Percentiles rank a stretch among this genome's conserved stretches.
Conservation (phyloP, 306 rosid species). For the Arachis hypogaea region DNA sequence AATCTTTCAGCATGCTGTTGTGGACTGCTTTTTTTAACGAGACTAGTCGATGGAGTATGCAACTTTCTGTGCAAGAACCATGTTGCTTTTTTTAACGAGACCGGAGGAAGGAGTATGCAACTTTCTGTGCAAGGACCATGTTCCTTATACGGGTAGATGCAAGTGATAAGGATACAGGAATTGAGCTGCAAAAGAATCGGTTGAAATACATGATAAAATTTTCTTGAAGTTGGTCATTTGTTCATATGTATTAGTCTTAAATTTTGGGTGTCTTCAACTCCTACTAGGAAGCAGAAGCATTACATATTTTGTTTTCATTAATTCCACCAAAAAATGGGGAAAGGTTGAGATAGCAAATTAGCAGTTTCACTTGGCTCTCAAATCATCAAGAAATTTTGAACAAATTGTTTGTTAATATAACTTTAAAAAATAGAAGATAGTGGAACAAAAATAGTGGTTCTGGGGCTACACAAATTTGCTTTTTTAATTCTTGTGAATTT, state of each 20-base stretch:
- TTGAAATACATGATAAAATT: constrained; percentile 51
- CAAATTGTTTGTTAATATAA: background rate
- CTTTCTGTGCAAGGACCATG: constrained; percentile 62
- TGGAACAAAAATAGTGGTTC: background rate
- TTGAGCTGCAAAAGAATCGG: constrained; percentile 64
- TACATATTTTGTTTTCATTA: background rate
- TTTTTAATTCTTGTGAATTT: background rate
- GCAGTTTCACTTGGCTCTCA: background rate
- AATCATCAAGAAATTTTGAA: background rate
- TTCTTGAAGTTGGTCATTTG: constrained; percentile 36
- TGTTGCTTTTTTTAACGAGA: constrained; percentile 40
- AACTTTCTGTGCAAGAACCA: constrained; percentile 59
- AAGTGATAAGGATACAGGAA: constrained; percentile 63
- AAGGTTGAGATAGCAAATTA: too few species aligned
- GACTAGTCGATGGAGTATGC: constrained; percentile 57
- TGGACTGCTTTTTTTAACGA: background rate
- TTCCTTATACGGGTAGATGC: constrained; percentile 54
- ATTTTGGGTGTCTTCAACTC: constrained; percentile 18
- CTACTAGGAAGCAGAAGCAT: background rate
- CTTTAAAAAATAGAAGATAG: too few species aligned
- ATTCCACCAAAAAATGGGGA: background rate
- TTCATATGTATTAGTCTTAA: constrained; percentile 27
- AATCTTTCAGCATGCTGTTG: constrained; percentile 11
- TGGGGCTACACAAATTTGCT: background rate
- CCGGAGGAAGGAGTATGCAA: constrained; percentile 59